phyloP scores from a whole-genome alignment of 306 rosid genomes.

The Fragaria nilgerrensis region DNA sequence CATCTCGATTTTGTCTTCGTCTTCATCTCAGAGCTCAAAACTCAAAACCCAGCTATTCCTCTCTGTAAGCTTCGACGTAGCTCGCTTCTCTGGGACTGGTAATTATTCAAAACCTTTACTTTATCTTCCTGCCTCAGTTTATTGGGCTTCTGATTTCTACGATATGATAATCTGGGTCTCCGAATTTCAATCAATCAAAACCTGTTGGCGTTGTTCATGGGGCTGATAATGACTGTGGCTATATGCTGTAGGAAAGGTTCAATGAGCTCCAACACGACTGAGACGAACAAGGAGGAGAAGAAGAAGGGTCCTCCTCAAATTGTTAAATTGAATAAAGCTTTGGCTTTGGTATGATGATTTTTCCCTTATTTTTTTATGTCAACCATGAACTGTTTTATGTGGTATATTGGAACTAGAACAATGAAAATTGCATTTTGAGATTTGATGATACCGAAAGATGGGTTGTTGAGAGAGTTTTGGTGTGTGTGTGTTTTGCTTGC shows the following conservation, averaged over 20 bases:
- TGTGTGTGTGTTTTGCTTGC: conserved; percentile 1
- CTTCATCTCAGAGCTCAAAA: no score
- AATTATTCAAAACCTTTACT: background rate
- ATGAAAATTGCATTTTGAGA: background rate
- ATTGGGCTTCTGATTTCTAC: background rate
- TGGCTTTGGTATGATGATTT: conserved; percentile 64
- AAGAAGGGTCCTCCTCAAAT: conserved; percentile 46
- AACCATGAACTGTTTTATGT: background rate
- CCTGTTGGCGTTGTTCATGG: background rate
- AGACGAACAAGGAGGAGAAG: conserved; percentile 25
- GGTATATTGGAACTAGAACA: background rate
- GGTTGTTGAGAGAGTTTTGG: background rate
- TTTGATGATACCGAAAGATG: background rate
- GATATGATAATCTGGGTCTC: background rate
- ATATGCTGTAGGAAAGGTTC: conserved; percentile 29
- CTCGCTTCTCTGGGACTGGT: background rate
- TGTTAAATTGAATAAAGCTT: conserved; percentile 61
- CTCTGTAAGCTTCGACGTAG: background rate
- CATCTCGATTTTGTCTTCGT: no score
- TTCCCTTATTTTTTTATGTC: background rate
- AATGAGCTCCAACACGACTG: conserved; percentile 41
- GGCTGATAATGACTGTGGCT: background rate
- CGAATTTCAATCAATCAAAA: background rate
- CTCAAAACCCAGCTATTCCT: no score
- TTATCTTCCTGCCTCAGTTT: background rate